Evolutionary conservation across 148 eudicot species (phyloP), one percentile per base, ranked within the genome.

Genomic region (Fagopyrum homotropicum): DNA sequence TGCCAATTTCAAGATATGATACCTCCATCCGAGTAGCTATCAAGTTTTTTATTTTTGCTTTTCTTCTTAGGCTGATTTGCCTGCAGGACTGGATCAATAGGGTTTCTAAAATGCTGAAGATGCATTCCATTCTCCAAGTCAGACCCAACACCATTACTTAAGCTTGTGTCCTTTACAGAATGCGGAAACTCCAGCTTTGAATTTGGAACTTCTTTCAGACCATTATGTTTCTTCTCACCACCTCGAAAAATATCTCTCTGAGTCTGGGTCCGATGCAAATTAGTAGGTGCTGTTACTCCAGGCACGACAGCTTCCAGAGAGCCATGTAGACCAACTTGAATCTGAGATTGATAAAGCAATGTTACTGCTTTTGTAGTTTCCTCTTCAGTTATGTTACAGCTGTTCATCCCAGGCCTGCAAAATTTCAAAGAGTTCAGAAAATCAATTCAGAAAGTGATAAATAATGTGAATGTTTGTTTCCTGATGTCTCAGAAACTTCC

Each of bases 351-450:
- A 81, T 82, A 79, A 61, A 69, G 88, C 49, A 81, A 81, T 72
- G 60, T 84, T 40, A 85, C 60, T 74, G 89, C 90, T 82, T 78
- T 82, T 73, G 88, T 86, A 9, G 93, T 82, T 82, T 85, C 91
- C 76, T 91, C 96, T 81, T 91, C 89, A 46, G 91, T 87, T 69
- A 88, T 50, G 72, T 84, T 82, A 78, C 98, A 94, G 52, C 84
- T 81, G 79, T 94, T 94, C 97, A 85, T 82, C 76, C 88, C 95
- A 84, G 96, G 97, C 88, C 98, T 94, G 77, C 22, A 77, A 74
- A 75, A 0, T n/a, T 17, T 56, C 29, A 56, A 19, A 17, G 61
- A 56, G 61, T 56, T 17, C 26, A n/a, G 61, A 3, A 56, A 56
- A 1, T 16, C 29, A 17, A 56, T 56, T 56, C 61, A 56, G 16